Base-by-base conservation (phyloP, 2,329 filamentous ascomycete genomes). In the Colletotrichum phormii region DNA sequence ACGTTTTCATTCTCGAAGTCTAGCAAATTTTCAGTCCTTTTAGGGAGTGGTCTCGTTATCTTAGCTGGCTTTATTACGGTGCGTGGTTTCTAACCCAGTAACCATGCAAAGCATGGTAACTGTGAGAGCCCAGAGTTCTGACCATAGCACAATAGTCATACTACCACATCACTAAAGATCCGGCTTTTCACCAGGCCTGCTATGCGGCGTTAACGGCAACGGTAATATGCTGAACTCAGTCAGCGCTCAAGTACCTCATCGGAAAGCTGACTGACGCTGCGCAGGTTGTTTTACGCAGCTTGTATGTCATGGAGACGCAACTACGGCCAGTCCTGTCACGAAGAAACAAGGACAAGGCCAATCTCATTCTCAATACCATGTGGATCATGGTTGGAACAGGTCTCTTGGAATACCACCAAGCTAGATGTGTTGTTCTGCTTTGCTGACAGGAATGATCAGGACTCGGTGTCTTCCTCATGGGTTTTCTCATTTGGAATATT, bases 131-230 rank as follows among this genome's bases (percentile, higher is more conserved):
- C 15, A 13, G 18, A 33, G 26, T 22, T 49, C 46, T 71, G n/a
- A 71, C 31, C 11, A 5, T 26, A 57, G 13, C 12, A 2, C 9
- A 5, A 18, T n/a, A 69, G 69, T 62, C 81, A 4, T 85, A 84
- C 81, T 97, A 97, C 82, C 93, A 95, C 79, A 90, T 94, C 74
- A 90, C 95, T 18, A 94, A 95, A 79, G 92, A 97, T 75, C 94
- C 95, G 0, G 86, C 90, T 1, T 97, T 97, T 81, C 95, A 97
- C 82, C 94, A 97, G 80, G 91, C 90, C 73, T 92, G 92, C 5
- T 97, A 95, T 77, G 93, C 91, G 1, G 79, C 93, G 4, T 84
- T 97, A 55, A 97, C 94, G 0, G 87, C 88, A 5, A 85, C 91
- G 54, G 73, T 74, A 29, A 54, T 8, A 18, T 4, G 5, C 3